Evolutionary conservation across 176 grass and related monocot genomes (phyloP).

Genomic region (Bromus sterilis): DNA sequence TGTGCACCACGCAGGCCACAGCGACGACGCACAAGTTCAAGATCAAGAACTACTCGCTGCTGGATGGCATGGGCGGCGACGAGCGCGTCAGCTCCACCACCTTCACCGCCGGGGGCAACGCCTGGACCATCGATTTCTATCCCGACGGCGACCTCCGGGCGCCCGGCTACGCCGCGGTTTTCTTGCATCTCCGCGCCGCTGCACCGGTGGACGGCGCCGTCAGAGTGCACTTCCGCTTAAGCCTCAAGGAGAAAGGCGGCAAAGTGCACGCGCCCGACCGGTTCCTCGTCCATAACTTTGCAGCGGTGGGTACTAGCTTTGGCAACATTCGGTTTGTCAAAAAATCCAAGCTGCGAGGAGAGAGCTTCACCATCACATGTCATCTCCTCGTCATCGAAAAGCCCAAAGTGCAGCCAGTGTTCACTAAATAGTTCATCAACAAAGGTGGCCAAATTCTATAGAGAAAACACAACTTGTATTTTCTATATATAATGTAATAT

Average conservation of each 20-base stretch:
- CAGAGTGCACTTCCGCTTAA: background rate
- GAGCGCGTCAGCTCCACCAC: conserved; percentile 12
- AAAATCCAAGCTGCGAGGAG: background rate
- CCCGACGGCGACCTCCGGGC: background rate
- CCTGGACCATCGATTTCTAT: conserved; percentile 22
- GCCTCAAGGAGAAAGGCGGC: background rate
- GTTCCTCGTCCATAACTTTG: background rate
- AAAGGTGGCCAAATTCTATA: too few species aligned
- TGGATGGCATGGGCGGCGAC: conserved; percentile 6
- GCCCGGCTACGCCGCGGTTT: background rate
- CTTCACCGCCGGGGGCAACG: conserved; percentile 23
- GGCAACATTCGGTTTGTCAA: background rate
- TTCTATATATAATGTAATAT: too few species aligned
- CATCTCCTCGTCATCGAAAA: background rate
- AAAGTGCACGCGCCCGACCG: background rate
- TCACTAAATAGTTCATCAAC: too few species aligned
- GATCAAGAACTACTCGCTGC: conserved; percentile 15
- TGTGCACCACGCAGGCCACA: background rate
- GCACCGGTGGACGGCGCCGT: background rate
- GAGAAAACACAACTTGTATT: too few species aligned
- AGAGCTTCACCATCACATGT: background rate
- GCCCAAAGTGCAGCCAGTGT: background rate
- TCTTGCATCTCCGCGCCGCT: background rate
- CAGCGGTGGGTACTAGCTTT: background rate
- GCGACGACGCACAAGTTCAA: conserved; percentile 10